Evolutionary conservation across 179 eudicot genomes (phyloP), one percentile per base, ranked within the genome.

Genomic region (Spergularia azorica): DNA sequence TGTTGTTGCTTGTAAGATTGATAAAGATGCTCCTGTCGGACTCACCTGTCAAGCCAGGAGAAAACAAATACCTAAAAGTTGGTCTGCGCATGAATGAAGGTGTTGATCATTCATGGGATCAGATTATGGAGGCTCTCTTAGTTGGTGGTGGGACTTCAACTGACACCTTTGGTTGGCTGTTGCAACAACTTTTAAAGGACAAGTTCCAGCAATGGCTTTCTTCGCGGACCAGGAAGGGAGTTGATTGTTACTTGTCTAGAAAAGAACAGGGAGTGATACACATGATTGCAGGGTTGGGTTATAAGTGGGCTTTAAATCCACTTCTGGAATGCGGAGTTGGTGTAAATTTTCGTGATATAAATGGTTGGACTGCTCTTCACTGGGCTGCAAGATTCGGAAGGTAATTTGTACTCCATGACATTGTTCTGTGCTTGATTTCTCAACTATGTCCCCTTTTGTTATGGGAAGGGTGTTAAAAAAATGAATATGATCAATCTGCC

Each of bases 301-400:
- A 87, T 80, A 91, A 85, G 77, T 95, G 99, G 98, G 97, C 99
- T 70, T 87, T 95, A 80, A 88, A 83, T 54, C 87, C 94, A 54
- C 81, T 93, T 79, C 85, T 95, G 75, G 83, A 77, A 72, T 80
- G 82, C 79, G 98, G 96, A 75, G 94, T 95, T 56, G 87, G 87
- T 57, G 71, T 93, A 63, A 89, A 95, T 71, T 95, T 93, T 72
- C 98, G 99, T 18, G 99, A 95, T 72, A 84, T 85, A 11, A 90
- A 91, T 80, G 98, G 99, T 20, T 95, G 97, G 96, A 93, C 97
- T 62, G 99, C 97, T 59, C 96, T 95, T 76, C 99, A 95, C 74
- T 95, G 99, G 99, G 99, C 99, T 77, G 97, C 98, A 64, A 89
- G 79, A 76, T 95, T 89, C 84, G 99, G 99, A 86, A 91, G 99